A percentile compares a stretch with the other conserved stretches of the same genome.
Evolutionary conservation across 352 stramenopile genomes (phyloP).

Genomic region (Globisporangium carolinianum): DNA sequence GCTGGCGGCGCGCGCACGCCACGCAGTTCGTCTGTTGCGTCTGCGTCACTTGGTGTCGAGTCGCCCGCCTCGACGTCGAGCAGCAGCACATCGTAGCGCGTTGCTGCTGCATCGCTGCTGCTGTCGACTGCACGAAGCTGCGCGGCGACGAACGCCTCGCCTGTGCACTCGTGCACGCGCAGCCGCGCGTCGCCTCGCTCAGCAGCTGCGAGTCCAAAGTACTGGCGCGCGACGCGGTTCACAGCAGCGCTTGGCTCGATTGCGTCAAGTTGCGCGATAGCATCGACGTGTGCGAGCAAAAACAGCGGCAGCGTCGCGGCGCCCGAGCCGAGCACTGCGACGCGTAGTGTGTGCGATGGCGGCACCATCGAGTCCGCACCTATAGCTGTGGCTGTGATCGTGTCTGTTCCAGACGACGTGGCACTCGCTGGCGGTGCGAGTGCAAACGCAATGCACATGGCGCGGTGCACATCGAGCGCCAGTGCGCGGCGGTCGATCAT

Average conservation of each 20-base stretch:
- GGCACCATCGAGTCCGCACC: background rate
- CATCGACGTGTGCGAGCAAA: constrained; percentile 26
- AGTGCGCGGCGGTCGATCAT: constrained; percentile 35
- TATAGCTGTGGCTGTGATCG: background rate
- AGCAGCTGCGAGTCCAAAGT: constrained; percentile 30
- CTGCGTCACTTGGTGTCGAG: background rate
- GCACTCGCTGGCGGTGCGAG: constrained; percentile 17
- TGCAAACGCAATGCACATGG: constrained; percentile 35
- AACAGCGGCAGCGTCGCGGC: constrained; percentile 52
- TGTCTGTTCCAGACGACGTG: background rate
- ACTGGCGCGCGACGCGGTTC: constrained; percentile 33
- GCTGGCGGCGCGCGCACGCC: constrained; percentile 32
- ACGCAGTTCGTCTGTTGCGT: background rate
- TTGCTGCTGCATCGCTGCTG: background rate
- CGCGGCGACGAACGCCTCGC: constrained; percentile 33
- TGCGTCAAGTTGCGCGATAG: constrained; percentile 36
- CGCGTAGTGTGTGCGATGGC: constrained; percentile 4
- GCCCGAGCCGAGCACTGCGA: constrained; percentile 51
- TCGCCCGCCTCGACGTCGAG: constrained; percentile 63
- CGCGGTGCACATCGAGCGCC: constrained; percentile 63
- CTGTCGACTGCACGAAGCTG: constrained; percentile 6
- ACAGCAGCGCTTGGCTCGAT: constrained; percentile 48
- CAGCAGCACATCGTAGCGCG: constrained; percentile 34
- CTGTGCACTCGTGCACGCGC: constrained; percentile 30
- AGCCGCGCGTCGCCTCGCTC: constrained; percentile 19